Base-by-base conservation (phyloP, 1,284 basidiomycete species). In the Microbotryomycetes sp. region DNA sequence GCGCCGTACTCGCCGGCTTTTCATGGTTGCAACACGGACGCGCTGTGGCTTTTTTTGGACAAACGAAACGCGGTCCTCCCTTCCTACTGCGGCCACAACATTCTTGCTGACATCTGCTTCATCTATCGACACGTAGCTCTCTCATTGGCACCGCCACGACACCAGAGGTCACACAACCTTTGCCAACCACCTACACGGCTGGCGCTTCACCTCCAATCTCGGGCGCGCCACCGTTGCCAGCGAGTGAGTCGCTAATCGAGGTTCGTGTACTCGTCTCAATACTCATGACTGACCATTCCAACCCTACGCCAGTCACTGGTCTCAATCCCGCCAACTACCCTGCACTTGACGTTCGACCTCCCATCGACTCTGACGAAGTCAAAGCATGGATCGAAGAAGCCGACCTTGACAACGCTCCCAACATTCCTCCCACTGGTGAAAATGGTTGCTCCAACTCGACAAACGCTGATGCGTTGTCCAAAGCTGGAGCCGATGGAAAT, bases 361-460 rank as follows among this genome's bases (percentile, higher is more conserved):
- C 83, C n/a, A 82, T 83, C 53, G 66, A 76, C 69, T 82, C 83
- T n/a, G 65, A 78, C 2, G 62, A 66, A 67, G 87, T 91, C 19
- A 71, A 81, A 62, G 70, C 79, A 65, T 92, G 90, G 89, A 77
- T 92, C 80, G 80, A 82, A 68, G 85, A 89, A 71, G 79, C 90
- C 50, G 80, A 89, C 28, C 64, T 64, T 57, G 69, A 70, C 65
- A 68, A 83, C 68, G 86, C 89, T 62, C 89, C 90, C 7, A 73
- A 84, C 67, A 74, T 88, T 48, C 56, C 76, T 26, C 82, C 81
- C 4, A 77, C 75, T 16, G 85, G 84, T 1, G 73, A 74, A 28
- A 83, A 85, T 65, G 88, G 86, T n/a, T 82, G 84, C 23, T 87
- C 86, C 71, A 79, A 74, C 32, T 77, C 79, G 50, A 83, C 86